Percentiles rank a stretch among this genome's conserved stretches.
These are phyloP conservation scores for Durio zibethinus DNA, from an alignment of 345 rosid genomes.

Conservation along the genomic window DNA sequence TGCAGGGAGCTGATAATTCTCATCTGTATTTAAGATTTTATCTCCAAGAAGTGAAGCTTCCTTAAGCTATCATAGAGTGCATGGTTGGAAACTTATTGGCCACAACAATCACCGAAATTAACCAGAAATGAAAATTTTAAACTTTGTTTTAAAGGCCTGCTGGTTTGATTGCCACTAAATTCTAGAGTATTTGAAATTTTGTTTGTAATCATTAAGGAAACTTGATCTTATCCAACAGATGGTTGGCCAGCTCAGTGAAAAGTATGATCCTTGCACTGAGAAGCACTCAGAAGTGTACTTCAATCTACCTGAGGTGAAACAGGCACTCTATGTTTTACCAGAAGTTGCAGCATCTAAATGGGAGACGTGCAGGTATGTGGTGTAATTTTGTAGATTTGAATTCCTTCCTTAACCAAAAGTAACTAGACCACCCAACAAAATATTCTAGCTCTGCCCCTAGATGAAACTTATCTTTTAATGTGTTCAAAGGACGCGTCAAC, in stretches of 20 bases:
- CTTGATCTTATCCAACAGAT: constrained; percentile 31
- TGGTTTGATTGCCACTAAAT: background rate
- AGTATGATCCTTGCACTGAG: constrained; percentile 97
- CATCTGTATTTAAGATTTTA: background rate
- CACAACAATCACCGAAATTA: background rate
- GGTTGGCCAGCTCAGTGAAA: constrained; percentile 53
- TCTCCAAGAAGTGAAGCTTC: background rate
- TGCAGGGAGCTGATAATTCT: background rate
- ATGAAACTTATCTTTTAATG: background rate
- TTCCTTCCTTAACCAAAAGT: background rate
- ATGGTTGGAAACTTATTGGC: background rate
- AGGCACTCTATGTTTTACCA: constrained; percentile 68
- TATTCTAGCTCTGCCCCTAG: background rate
- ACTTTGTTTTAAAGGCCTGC: background rate
- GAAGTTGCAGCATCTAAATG: constrained; percentile 67
- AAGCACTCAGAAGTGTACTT: constrained; percentile 70
- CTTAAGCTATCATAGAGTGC: background rate
- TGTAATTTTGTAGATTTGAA: background rate
- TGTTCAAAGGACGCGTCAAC: background rate
- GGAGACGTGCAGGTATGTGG: constrained; percentile 85
- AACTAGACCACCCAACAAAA: background rate
- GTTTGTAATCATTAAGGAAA: background rate
- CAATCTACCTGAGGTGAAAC: constrained; percentile 78
- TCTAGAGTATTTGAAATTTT: background rate
- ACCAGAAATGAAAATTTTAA: background rate